phyloP scores from a whole-genome alignment of 768 basidiomycete genomes.

The Hebeloma cylindrosporum region DNA sequence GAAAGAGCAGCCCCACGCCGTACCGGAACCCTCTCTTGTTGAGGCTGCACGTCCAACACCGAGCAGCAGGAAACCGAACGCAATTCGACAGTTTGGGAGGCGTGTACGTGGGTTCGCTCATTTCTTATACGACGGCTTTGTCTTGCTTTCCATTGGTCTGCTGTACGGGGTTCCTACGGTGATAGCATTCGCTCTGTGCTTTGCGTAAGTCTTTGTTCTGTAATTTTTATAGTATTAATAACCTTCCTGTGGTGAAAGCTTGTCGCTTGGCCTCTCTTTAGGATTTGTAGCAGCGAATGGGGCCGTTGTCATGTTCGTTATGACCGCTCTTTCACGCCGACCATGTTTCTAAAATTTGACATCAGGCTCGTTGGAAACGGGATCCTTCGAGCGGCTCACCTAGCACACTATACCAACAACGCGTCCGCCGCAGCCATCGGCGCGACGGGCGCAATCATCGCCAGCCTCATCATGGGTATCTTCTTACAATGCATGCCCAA shows the following conservation, averaged over 20 bases:
- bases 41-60: no score
- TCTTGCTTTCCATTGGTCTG: background rate
- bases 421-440: slow-evolving; percentile 23
- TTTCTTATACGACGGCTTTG: background rate
- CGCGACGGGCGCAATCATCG: slow-evolving; percentile 18
- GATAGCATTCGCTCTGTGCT: background rate
- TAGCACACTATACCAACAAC: slow-evolving; percentile 18
- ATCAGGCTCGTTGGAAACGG: slow-evolving; percentile 24
- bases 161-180: background rate
- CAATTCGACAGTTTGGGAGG: background rate
- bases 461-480: slow-evolving; percentile 11
- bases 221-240: background rate
- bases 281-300: no score
- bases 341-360: background rate
- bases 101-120: background rate
- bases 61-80: no score
- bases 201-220: background rate
- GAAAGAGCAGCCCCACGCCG: no score
- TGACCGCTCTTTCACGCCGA: background rate
- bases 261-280: no score
- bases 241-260: background rate
- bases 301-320: background rate
- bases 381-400: slow-evolving; percentile 19
- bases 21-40: no score
- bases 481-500: slow-evolving; percentile 6